Evolutionary conservation across 148 eudicot species (phyloP).

Genomic region (Suaeda aralocaspica): DNA sequence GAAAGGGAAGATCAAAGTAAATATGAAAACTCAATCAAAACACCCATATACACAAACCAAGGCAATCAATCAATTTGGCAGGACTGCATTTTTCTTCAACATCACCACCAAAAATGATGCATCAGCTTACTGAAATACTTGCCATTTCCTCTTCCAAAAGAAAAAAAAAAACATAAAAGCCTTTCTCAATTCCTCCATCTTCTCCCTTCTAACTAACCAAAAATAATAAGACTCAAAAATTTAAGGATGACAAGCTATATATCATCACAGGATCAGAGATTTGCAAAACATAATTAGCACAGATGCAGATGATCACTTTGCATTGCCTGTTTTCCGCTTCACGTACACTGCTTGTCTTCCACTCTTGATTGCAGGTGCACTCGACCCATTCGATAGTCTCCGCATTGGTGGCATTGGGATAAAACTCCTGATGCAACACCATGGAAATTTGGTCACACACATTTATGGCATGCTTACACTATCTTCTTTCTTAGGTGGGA

Average conservation of each 20-base stretch:
- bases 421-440: constrained; percentile 38
- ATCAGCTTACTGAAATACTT: constrained; percentile 21
- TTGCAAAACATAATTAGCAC: constrained; percentile 1
- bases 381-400: constrained; percentile 40
- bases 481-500: neutral
- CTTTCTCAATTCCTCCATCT: constrained; percentile 7
- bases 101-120: constrained; percentile 24
- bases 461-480: neutral
- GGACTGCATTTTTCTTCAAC: constrained; percentile 22
- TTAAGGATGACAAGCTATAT: constrained; percentile 13
- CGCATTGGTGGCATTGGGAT: constrained; percentile 63
- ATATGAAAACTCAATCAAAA: constrained; percentile 10
- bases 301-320: constrained; percentile 34
- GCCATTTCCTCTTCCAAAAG: constrained; percentile 18
- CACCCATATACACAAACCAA: constrained; percentile 34
- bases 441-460: neutral
- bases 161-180: neutral
- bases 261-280: constrained; percentile 5
- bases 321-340: constrained; percentile 45
- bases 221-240: neutral
- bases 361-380: constrained; percentile 37
- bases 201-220: constrained; percentile 14
- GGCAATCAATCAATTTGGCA: constrained; percentile 18
- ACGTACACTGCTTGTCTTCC: constrained; percentile 35
- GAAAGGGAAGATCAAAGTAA: constrained; percentile 16